Evolutionary conservation across 2,329 filamentous ascomycete genomes (phyloP), one percentile per base, ranked within the genome.

Genomic region (Calcarisporium arbuscula): DNA sequence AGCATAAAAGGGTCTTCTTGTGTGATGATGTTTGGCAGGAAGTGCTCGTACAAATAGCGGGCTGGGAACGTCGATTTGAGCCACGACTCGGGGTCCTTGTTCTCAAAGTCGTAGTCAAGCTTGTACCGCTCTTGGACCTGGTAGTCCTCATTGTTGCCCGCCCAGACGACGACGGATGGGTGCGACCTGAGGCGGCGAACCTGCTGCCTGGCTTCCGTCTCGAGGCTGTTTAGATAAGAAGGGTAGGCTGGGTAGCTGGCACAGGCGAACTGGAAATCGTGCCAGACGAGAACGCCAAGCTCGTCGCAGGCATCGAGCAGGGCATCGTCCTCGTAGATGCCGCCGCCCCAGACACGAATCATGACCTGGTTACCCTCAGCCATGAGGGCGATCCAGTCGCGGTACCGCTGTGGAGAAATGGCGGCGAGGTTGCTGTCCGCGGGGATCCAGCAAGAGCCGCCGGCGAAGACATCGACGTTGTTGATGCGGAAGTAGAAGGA

Each of bases 81-180:
- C 86, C 85, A 92, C 74, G 28, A 81, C 38, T 82, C 64, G 0
- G 82, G 76, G 43, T 87, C 70, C 46, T 82, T 85, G 60, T 90
- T 80, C 15, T 76, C 69, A 43, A 74, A 82, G 49, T 88, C 62
- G 52, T 90, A 90, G 5, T 76, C 78, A 35, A 90, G 66, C 3
- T 72, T 67, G 42, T 74, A 76, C 12, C 70, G 66, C 53, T 89
- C 82, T 46, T 82, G 76, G 10, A 88, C 80, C 53, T 87, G 80
- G 52, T 90, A 90, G 49, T 67, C 85, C 53, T 90, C 85, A 47
- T 92, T 92, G 54, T 89, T 90, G 2, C 86, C 86, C 6, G 82
- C 83, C 62, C 79, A 90, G 29, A 90, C 75, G 8, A 84, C 74
- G 38, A 92, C 70, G 0, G 75, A 85, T 1, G 85, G 72, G 42